A percentile compares a stretch with the other conserved stretches of the same genome.
These are phyloP conservation scores for Kodamaea hsintzibuensis DNA, from an alignment of 805 yeast genomes.

Conservation along the genomic window DNA sequence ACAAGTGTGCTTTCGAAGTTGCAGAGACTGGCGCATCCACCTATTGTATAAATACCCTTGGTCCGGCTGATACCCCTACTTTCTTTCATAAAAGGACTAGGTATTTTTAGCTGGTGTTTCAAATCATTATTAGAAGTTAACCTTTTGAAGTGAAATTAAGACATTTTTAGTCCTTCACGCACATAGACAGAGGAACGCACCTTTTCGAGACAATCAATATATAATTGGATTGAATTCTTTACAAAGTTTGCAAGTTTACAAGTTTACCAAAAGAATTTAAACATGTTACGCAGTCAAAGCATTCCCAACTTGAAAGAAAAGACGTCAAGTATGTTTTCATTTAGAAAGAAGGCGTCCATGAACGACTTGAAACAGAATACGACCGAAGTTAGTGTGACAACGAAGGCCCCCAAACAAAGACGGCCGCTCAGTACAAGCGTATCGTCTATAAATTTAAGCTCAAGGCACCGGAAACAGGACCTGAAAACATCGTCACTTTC, in stretches of 20 bases:
- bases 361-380: not conserved
- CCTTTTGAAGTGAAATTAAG: not conserved
- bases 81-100: not conserved
- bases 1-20: not conserved
- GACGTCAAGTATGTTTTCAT: slow-evolving; percentile 10
- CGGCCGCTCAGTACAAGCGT: slow-evolving; percentile 17
- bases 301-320: slow-evolving; percentile 24
- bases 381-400: not conserved
- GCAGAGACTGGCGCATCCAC: not conserved
- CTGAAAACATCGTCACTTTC: slow-evolving; percentile 5
- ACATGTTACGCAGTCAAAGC: slow-evolving; percentile 31
- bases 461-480: slow-evolving; percentile 3
- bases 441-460: slow-evolving; percentile 8
- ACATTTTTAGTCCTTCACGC: not conserved
- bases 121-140: no score
- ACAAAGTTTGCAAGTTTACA: no score
- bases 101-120: not conserved
- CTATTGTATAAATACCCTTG: not conserved
- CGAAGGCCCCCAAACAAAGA: slow-evolving; percentile 12
- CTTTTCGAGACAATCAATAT: not conserved
- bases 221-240: not conserved
- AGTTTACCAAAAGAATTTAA: not conserved
- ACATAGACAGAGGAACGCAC: not conserved
- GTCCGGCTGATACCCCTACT: not conserved
- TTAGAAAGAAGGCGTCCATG: slow-evolving; percentile 6